Percentiles rank a stretch among this genome's conserved stretches.
phyloP scores from a whole-genome alignment of 2,329 filamentous ascomycete species.

The Falciphora oryzae region DNA sequence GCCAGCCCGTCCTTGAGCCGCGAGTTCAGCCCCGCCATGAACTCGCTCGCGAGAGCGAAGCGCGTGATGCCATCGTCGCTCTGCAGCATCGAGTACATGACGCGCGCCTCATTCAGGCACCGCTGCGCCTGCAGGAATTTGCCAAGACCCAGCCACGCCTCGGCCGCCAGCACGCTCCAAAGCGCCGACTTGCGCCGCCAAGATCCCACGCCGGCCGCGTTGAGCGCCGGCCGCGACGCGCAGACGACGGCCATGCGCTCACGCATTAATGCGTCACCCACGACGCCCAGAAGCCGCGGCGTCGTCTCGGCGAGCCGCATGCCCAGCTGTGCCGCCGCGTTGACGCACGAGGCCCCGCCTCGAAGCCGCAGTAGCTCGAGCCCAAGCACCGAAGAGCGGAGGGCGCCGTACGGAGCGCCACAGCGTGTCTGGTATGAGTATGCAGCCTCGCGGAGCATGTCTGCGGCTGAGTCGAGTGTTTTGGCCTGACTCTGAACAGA shows the following conservation, averaged over 20 bases:
- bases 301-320: slow-evolving; percentile 67
- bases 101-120: slow-evolving; percentile 65
- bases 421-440: slow-evolving; percentile 92
- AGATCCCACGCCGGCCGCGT: slow-evolving; percentile 61
- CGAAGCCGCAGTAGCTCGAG: slow-evolving; percentile 79
- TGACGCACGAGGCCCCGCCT: slow-evolving; percentile 65
- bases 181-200: slow-evolving; percentile 80
- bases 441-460: slow-evolving; percentile 81
- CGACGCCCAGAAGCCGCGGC: slow-evolving; percentile 61
- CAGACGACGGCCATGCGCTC: slow-evolving; percentile 86
- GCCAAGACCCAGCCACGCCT: slow-evolving; percentile 73
- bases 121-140: slow-evolving; percentile 74
- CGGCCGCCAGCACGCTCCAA: slow-evolving; percentile 79
- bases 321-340: slow-evolving; percentile 84
- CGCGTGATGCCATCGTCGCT: slow-evolving; percentile 45
- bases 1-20: slow-evolving; percentile 43
- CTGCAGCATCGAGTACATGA: slow-evolving; percentile 46
- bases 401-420: slow-evolving; percentile 69
- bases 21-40: slow-evolving; percentile 46
- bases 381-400: slow-evolving; percentile 68
- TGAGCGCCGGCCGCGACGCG: slow-evolving; percentile 62
- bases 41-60: slow-evolving; percentile 45
- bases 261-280: slow-evolving; percentile 77
- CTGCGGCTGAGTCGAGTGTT: slow-evolving; percentile 67
- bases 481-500: slow-evolving; percentile 5